These are phyloP conservation scores for Cladosporium sp. DNA, from an alignment of 2,329 filamentous ascomycete species.

Conservation along the genomic window DNA sequence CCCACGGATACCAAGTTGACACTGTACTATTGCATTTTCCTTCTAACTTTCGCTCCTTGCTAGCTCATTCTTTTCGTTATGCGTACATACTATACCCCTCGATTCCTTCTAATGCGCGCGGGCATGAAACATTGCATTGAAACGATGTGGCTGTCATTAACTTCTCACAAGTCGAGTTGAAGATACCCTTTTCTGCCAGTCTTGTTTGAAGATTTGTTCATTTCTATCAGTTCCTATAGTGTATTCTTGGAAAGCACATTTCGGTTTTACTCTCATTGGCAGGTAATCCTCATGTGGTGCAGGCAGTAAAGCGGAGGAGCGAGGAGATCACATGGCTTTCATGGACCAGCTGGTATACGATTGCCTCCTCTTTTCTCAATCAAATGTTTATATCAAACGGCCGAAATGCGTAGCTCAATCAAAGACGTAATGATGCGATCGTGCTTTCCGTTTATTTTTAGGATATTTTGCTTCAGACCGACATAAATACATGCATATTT, in stretches of 20 bases:
- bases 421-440: neutral
- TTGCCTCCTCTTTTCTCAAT: neutral
- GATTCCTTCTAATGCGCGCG: neutral
- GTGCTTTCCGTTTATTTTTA: neutral
- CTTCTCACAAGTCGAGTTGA: neutral
- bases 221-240: neutral
- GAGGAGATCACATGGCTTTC: neutral
- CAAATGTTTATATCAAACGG: neutral
- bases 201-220: neutral
- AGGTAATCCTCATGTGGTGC: neutral
- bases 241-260: neutral
- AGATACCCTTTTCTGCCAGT: slow-evolving; percentile 3
- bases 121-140: neutral
- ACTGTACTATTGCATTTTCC: neutral
- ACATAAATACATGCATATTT: neutral
- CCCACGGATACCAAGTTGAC: neutral
- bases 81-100: slow-evolving; percentile 1
- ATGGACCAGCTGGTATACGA: neutral
- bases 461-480: neutral
- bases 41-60: neutral
- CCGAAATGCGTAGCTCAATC: neutral
- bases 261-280: neutral
- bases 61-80: neutral
- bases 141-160: neutral
- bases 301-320: neutral